phyloP scores from a whole-genome alignment of 352 stramenopile species.

The Pythium folliculosum region DNA sequence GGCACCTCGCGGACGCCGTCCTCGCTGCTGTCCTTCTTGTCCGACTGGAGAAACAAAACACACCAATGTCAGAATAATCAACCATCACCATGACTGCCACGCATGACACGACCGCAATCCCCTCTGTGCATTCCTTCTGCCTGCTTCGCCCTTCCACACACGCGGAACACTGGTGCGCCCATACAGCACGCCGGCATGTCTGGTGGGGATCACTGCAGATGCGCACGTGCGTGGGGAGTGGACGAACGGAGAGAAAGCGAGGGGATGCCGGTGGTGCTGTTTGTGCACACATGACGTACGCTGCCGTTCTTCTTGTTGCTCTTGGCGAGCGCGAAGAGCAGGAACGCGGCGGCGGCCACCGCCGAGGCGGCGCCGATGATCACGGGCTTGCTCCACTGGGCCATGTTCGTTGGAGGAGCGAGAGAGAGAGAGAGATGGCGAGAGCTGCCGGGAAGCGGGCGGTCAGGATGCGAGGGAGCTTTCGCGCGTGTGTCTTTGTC shows the following conservation, averaged over 20 bases:
- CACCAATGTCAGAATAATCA: not conserved
- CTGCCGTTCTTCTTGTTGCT: conserved; percentile 39
- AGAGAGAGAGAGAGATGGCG: not conserved
- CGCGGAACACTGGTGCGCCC: too few species aligned
- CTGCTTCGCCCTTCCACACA: too few species aligned
- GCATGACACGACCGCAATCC: not conserved
- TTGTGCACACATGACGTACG: conserved; percentile 28
- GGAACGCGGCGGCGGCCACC: conserved; percentile 52
- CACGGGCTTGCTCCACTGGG: conserved; percentile 80
- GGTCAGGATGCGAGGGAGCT: not conserved
- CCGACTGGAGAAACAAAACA: conserved; percentile 26
- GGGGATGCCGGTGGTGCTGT: too few species aligned
- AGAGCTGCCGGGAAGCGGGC: not conserved
- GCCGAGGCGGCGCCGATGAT: conserved; percentile 78
- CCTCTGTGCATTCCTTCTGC: too few species aligned
- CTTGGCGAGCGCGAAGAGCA: conserved; percentile 56
- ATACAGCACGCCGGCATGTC: too few species aligned
- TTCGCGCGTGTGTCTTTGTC: conserved; percentile 31
- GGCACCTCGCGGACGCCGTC: conserved; percentile 74
- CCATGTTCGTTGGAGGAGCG: conserved; percentile 38
- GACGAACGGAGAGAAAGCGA: too few species aligned
- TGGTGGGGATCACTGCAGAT: too few species aligned
- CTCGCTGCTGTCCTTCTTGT: conserved; percentile 60
- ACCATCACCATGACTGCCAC: not conserved
- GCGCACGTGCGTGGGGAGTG: too few species aligned